A percentile compares a stretch with the other conserved stretches of the same genome.
phyloP scores from a whole-genome alignment of 2,329 filamentous ascomycete species.

The Sclerotinia glacialis region DNA sequence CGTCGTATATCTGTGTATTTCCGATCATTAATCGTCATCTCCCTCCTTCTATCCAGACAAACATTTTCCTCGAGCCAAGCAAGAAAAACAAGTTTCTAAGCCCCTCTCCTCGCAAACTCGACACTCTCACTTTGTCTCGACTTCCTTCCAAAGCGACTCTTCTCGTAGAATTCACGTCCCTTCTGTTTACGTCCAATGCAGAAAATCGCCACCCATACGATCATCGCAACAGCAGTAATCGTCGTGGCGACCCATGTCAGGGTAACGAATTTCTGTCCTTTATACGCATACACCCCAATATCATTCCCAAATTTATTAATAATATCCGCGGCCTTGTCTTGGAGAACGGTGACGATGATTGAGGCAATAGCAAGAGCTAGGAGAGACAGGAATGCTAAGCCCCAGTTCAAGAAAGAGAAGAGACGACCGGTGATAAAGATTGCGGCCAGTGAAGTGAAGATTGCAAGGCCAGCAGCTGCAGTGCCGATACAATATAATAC shows the following conservation, averaged over 20 bases:
- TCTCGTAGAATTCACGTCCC: conserved; percentile 33
- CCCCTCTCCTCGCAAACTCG: conserved; percentile 13
- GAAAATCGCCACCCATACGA: conserved; percentile 37
- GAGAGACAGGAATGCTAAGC: conserved; percentile 48
- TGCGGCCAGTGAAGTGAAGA: conserved; percentile 47
- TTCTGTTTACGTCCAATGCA: conserved; percentile 31
- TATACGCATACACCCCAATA: conserved; percentile 40
- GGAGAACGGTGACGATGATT: conserved; percentile 66
- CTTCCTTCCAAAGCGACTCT: conserved; percentile 22
- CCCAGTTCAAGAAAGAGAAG: conserved; percentile 49
- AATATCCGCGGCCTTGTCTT: conserved; percentile 50
- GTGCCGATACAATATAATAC: conserved; percentile 59
- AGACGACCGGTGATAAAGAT: conserved; percentile 45
- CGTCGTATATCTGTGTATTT: too few species aligned
- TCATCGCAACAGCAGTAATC: conserved; percentile 42
- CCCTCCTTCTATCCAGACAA: not conserved
- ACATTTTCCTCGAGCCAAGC: not conserved
- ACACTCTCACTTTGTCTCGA: conserved; percentile 6
- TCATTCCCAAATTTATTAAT: conserved; percentile 44
- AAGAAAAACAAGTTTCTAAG: not conserved
- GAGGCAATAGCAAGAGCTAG: conserved; percentile 66
- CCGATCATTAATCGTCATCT: not conserved
- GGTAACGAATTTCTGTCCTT: conserved; percentile 54
- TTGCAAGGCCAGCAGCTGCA: conserved; percentile 49
- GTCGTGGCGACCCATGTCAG: conserved; percentile 58